These are phyloP conservation scores for Cyberlindnera euphorbiiphila DNA, from an alignment of 805 yeast genomes.

Conservation along the genomic window DNA sequence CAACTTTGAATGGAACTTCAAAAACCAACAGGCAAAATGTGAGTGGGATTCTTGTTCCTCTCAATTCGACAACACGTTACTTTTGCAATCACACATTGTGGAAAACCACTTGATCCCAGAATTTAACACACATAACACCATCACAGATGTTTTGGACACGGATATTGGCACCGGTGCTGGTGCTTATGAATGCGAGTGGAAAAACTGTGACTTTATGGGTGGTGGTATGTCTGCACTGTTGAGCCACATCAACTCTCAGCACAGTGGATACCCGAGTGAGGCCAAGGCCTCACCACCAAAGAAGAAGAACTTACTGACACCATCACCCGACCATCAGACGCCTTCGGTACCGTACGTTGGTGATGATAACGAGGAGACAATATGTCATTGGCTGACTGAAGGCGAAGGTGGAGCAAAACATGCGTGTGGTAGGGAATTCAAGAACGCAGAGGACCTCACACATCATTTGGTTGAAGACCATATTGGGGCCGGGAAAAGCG, in stretches of 20 bases:
- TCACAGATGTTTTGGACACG: not conserved
- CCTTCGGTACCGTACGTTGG: not conserved
- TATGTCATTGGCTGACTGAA: constrained; percentile 22
- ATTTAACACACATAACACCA: constrained; percentile 6
- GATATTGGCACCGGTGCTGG: not conserved
- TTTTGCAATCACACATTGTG: constrained; percentile 49
- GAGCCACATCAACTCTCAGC: constrained; percentile 52
- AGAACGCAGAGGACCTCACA: constrained; percentile 57
- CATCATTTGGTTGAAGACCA: constrained; percentile 67
- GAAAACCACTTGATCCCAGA: constrained; percentile 41
- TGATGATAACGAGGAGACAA: constrained; percentile 19
- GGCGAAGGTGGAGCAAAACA: constrained; percentile 8
- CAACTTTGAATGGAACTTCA: constrained; percentile 29
- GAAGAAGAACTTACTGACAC: constrained; percentile 4
- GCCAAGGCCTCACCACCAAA: not conserved
- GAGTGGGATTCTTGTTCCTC: constrained; percentile 66
- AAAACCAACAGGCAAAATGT: constrained; percentile 46
- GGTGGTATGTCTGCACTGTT: constrained; percentile 50
- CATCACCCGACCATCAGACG: constrained; percentile 5
- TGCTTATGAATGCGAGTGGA: constrained; percentile 62
- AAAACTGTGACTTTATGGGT: constrained; percentile 58
- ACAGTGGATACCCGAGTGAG: constrained; percentile 28
- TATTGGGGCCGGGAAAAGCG: constrained; percentile 67
- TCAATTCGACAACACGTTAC: constrained; percentile 35
- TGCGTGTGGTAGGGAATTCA: constrained; percentile 48